A percentile compares a stretch with the other conserved stretches of the same genome.
Evolutionary conservation across 2,329 filamentous ascomycete genomes (phyloP).

Genomic region (Emmonsiellopsis sp.): DNA sequence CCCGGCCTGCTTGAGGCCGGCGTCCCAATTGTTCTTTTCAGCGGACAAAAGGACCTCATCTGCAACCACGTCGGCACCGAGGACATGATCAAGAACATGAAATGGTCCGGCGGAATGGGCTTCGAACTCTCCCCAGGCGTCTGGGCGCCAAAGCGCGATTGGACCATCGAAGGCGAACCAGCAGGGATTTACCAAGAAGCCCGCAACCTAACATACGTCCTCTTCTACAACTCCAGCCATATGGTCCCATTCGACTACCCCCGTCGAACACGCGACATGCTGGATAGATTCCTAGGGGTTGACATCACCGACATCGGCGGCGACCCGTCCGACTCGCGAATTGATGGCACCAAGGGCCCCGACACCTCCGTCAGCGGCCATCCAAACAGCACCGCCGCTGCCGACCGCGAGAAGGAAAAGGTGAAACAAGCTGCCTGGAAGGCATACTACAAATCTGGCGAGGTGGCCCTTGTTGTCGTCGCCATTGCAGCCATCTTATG

Average conservation of each 20-base stretch:
- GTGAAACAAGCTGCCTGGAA: conserved; percentile 80
- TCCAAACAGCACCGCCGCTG: conserved; percentile 57
- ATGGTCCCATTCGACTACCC: conserved; percentile 97
- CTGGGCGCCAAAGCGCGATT: conserved; percentile 84
- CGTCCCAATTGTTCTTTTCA: conserved; percentile 77
- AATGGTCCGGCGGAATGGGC: conserved; percentile 84
- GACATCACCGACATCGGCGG: conserved; percentile 86
- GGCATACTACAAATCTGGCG: conserved; percentile 79
- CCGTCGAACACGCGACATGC: conserved; percentile 82
- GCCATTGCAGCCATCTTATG: conserved; percentile 61
- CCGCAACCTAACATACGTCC: conserved; percentile 87
- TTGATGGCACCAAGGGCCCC: conserved; percentile 76
- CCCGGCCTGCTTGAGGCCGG: conserved; percentile 65
- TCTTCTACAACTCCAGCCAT: conserved; percentile 92
- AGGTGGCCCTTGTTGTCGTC: conserved; percentile 75
- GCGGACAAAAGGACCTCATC: conserved; percentile 85
- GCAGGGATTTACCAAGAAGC: conserved; percentile 93
- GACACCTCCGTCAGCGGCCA: conserved; percentile 69
- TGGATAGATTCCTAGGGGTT: conserved; percentile 90
- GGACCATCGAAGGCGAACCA: conserved; percentile 81
- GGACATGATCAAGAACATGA: conserved; percentile 76
- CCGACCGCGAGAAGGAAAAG: conserved; percentile 59
- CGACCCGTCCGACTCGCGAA: conserved; percentile 62
- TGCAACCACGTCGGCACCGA: conserved; percentile 97
- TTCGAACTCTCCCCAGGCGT: conserved; percentile 82